A percentile compares a stretch with the other conserved stretches of the same genome.
Conservation (phyloP, 345 rosid genomes). For the Eucalyptus cloeziana region DNA sequence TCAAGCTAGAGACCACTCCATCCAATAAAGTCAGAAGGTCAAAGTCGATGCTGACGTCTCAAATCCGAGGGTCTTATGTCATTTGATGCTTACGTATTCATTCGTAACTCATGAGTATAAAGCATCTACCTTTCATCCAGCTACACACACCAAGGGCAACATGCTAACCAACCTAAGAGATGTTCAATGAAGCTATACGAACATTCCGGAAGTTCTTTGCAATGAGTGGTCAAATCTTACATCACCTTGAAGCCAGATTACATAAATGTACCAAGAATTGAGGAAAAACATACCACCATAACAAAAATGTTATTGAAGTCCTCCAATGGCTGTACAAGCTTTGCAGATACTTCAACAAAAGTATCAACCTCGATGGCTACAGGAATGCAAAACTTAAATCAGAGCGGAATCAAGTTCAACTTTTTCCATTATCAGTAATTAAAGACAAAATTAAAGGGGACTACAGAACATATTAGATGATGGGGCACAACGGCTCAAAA, state of each 20-base stretch:
- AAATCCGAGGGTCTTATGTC: not conserved
- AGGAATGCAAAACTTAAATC: not conserved
- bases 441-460: not conserved
- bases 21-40: not conserved
- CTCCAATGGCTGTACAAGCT: conserved; percentile 64
- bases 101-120: not conserved
- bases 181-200: not conserved
- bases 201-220: not conserved
- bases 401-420: not conserved
- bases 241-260: not conserved
- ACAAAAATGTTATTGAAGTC: conserved; percentile 83
- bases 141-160: not conserved
- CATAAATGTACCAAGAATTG: not conserved
- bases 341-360: conserved; percentile 56
- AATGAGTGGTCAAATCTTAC: not conserved
- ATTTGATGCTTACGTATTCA: not conserved
- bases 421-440: not conserved
- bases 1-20: not conserved
- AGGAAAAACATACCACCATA: conserved; percentile 77
- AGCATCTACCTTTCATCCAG: not conserved
- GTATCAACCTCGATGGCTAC: conserved; percentile 71
- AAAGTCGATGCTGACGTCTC: not conserved
- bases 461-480: not conserved
- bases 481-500: not conserved
- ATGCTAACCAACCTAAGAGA: not conserved